Conservation (phyloP, 2,329 filamentous ascomycete species). For the Epichloe hybrida region DNA sequence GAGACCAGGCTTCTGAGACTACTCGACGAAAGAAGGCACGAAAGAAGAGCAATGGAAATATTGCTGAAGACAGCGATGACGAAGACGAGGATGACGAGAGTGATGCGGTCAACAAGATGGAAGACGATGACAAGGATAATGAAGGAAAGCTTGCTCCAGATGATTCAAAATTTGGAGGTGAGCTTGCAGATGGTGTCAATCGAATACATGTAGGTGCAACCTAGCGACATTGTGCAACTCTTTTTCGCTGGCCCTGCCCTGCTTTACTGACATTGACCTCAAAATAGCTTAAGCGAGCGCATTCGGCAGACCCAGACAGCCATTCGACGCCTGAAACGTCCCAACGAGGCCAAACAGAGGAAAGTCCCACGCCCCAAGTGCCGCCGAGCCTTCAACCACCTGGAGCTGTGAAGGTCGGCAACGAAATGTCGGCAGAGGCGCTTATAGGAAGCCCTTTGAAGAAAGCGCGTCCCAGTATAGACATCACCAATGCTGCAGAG, state of each 20-base stretch:
- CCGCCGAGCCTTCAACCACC: constrained; percentile 3
- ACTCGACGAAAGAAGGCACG: constrained; percentile 41
- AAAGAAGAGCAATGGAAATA: constrained; percentile 53
- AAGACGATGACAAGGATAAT: constrained; percentile 49
- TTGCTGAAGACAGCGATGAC: constrained; percentile 59
- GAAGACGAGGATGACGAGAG: constrained; percentile 58
- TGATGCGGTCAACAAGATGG: constrained; percentile 49
- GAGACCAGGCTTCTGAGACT: constrained; percentile 50
- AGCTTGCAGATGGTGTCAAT: constrained; percentile 67
- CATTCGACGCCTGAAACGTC: constrained; percentile 19
- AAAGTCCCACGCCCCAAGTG: constrained; percentile 19
- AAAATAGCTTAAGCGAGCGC: constrained; percentile 64
- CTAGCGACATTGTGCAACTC: background rate
- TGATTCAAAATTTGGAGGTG: constrained; percentile 57
- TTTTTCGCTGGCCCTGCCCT: background rate
- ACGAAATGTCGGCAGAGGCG: constrained; percentile 23
- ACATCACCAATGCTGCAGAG: constrained; percentile 13
- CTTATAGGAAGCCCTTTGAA: constrained; percentile 59
- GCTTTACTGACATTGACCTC: constrained; percentile 5
- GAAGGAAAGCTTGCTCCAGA: constrained; percentile 53
- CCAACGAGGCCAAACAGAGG: constrained; percentile 30
- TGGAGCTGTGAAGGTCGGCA: constrained; percentile 17
- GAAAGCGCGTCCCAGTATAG: constrained; percentile 53
- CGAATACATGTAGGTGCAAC: constrained; percentile 56
- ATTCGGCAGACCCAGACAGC: constrained; percentile 56